These are phyloP conservation scores for Penicillium dipodomyicola DNA, from an alignment of 495 filamentous ascomycete species.

Conservation along the genomic window DNA sequence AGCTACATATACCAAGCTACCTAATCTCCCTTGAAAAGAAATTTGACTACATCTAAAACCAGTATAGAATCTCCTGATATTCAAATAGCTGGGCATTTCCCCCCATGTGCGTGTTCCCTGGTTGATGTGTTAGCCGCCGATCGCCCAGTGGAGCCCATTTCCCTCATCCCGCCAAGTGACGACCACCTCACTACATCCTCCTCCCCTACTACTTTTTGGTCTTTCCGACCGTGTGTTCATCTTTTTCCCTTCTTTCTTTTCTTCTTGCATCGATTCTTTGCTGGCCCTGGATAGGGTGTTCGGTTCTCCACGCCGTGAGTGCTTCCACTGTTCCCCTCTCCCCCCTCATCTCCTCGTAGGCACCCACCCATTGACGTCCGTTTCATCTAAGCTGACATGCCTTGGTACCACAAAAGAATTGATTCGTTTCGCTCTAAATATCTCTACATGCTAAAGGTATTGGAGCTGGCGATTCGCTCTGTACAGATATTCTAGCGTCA, in stretches of 20 bases:
- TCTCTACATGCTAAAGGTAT: conserved; percentile 22
- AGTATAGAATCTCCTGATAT: background rate
- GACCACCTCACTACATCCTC: conserved; percentile 35
- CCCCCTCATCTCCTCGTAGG: conserved; percentile 30
- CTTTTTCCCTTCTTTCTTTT: conserved; percentile 7
- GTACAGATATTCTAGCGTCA: conserved; percentile 22
- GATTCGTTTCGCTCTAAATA: conserved; percentile 9
- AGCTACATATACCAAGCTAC: background rate
- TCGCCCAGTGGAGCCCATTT: conserved; percentile 42
- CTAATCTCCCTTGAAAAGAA: background rate
- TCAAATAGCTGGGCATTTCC: background rate
- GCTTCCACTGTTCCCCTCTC: conserved; percentile 12
- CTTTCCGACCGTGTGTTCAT: conserved; percentile 8
- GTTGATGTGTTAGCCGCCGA: conserved; percentile 42
- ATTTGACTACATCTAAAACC: background rate
- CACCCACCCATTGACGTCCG: conserved; percentile 22
- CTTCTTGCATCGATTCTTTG: conserved; percentile 14
- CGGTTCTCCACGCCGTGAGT: conserved; percentile 18
- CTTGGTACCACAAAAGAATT: conserved; percentile 12
- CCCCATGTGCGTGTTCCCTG: conserved; percentile 21
- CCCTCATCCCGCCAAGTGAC: conserved; percentile 39
- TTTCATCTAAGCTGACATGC: conserved; percentile 26
- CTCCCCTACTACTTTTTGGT: conserved; percentile 18
- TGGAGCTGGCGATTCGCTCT: conserved; percentile 18
- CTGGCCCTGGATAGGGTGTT: conserved; percentile 12